phyloP scores from a whole-genome alignment of 1,284 basidiomycete genomes.

The Trichosporon sp. region DNA sequence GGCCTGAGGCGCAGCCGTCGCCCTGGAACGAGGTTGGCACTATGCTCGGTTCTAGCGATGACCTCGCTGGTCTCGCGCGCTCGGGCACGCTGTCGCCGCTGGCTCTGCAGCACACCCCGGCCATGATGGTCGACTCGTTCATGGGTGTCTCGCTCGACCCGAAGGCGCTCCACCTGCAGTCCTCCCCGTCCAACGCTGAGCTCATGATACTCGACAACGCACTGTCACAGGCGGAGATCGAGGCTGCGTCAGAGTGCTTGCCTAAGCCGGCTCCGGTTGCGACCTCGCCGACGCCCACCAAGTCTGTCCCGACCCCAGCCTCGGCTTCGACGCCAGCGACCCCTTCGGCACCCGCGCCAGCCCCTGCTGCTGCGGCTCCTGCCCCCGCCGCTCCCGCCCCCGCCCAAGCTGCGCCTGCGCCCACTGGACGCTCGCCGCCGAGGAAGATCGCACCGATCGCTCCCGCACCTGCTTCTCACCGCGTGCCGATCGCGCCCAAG shows the following conservation, averaged over 20 bases:
- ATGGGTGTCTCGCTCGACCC: constrained; percentile 31
- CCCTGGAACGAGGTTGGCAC: constrained; percentile 28
- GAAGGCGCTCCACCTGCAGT: constrained; percentile 30
- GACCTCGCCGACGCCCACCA: background rate
- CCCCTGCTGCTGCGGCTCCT: constrained; percentile 1
- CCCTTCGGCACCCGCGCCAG: constrained; percentile 18
- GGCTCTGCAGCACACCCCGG: constrained; percentile 36
- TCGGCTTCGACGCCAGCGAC: constrained; percentile 8
- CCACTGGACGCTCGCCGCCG: background rate
- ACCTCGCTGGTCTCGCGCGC: background rate
- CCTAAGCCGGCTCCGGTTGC: constrained; percentile 11
- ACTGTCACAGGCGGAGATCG: constrained; percentile 40
- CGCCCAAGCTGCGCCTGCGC: background rate
- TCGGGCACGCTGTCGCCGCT: constrained; percentile 38
- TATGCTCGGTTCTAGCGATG: background rate
- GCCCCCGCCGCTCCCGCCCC: background rate
- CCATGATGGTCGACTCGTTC: constrained; percentile 14
- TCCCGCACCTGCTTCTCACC: constrained; percentile 8
- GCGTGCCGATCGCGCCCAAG: constrained; percentile 15
- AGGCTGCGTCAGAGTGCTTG: constrained; percentile 23
- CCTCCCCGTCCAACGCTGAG: constrained; percentile 27
- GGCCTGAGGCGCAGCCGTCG: constrained; percentile 19
- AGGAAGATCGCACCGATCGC: constrained; percentile 7
- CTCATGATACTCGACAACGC: constrained; percentile 38
- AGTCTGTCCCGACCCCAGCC: constrained; percentile 15